Base-by-base conservation (phyloP, 257 asterid species). In the Solanum chilense region DNA sequence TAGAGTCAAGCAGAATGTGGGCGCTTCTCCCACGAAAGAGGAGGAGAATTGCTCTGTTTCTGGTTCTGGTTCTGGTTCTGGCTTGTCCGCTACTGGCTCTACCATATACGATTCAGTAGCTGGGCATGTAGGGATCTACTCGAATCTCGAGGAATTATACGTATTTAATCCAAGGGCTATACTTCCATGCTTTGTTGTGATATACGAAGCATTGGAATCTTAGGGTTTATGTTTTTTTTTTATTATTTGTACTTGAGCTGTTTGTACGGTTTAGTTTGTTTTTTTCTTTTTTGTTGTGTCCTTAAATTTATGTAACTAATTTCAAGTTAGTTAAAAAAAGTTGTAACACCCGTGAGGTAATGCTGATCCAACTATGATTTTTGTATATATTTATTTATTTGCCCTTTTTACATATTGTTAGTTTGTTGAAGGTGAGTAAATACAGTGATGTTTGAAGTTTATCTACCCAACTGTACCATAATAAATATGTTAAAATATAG, bases 161-260 rank as follows among this genome's bases (percentile, higher is more conserved):
- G 94, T 92, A 88, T 91, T 89, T 85, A 92, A 92, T 86, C 92
- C 93, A 41, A 91, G 91, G 93, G 94, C 93, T 3, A 91, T 92
- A 86, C 91, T 92, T 52, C 92, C 94, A 23, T 92, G 94, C 88
- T 92, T 92, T 86, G 94, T 92, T 68, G 93, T 92, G 83, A 90
- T 92, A 58, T 92, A 92, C 88, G 90, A 89, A 74, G 91, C 93
- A 0, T 82, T 89, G 73, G 92, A 91, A 76, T 88, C 91, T 71
- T 91, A 88, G 86, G 56, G 66, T 86, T 45, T 71, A 82, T 33
- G 5, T 47, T 33, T 8, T 70, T 14, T 31, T 52, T 6, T 41
- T 3, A 21, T 5, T 1, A 42, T 83, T 82, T 85, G 62, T 29
- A 71, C n/a, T 27, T 64, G 60, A 47, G 74, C 45, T 64, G 60